These are phyloP conservation scores for Solanum pimpinellifolium DNA, from an alignment of 257 asterid genomes.

Conservation along the genomic window DNA sequence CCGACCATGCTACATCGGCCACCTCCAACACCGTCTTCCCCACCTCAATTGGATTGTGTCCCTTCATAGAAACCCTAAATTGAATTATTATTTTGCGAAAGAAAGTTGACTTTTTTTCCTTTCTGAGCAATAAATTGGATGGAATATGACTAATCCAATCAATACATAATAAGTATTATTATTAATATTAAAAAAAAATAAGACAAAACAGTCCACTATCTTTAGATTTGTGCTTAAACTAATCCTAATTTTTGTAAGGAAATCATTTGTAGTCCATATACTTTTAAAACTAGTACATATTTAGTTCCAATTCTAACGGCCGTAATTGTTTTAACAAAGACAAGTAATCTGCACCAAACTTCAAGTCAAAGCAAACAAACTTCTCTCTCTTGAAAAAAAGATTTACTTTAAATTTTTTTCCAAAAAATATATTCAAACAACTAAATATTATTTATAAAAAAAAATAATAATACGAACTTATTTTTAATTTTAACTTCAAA, in stretches of 20 bases:
- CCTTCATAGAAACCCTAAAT: slow-evolving; percentile 13
- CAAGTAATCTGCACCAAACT: neutral
- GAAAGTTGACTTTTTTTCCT: neutral
- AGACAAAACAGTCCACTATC: neutral
- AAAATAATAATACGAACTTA: no score
- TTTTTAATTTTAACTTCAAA: no score
- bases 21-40: slow-evolving; percentile 93
- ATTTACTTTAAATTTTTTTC: no score
- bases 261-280: neutral
- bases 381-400: neutral
- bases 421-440: neutral
- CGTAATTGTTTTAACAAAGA: neutral
- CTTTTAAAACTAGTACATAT: neutral
- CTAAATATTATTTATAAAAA: no score
- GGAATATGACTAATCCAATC: neutral
- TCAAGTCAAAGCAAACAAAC: neutral
- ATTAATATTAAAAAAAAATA: neutral
- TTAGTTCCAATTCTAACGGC: neutral
- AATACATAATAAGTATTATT: neutral
- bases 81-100: neutral
- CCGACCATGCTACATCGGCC: slow-evolving; percentile 83
- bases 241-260: neutral
- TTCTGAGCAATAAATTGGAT: neutral
- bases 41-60: slow-evolving; percentile 36
- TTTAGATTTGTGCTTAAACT: neutral